These are phyloP conservation scores for Lepraria neglecta DNA, from an alignment of 495 filamentous ascomycete species.

Conservation along the genomic window DNA sequence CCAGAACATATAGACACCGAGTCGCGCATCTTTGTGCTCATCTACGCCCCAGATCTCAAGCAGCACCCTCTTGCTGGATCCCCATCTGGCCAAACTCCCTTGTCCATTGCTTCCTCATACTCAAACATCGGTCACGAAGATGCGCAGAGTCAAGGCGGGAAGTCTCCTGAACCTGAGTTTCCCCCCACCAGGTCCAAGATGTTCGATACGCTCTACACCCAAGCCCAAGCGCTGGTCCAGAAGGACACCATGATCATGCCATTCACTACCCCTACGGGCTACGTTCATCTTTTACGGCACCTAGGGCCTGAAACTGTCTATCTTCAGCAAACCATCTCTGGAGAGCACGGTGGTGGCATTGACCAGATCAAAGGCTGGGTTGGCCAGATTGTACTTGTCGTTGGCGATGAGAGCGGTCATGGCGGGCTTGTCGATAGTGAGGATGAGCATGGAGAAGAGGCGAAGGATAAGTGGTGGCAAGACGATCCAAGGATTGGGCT, in stretches of 20 bases:
- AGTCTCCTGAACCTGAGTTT: slow-evolving; percentile 40
- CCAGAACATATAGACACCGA: slow-evolving; percentile 63
- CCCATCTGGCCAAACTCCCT: slow-evolving; percentile 43
- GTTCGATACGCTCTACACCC: slow-evolving; percentile 69
- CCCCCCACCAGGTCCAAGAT: slow-evolving; percentile 38
- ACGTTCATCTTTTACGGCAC: slow-evolving; percentile 77
- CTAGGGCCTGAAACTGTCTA: slow-evolving; percentile 78
- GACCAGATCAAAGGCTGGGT: slow-evolving; percentile 77
- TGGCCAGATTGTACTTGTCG: slow-evolving; percentile 73
- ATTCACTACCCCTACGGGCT: slow-evolving; percentile 70
- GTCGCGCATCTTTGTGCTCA: slow-evolving; percentile 73
- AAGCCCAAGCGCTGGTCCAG: slow-evolving; percentile 69
- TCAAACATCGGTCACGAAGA: slow-evolving; percentile 78
- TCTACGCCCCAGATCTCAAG: slow-evolving; percentile 77
- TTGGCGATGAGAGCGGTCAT: slow-evolving; percentile 75
- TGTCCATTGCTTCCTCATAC: slow-evolving; percentile 76
- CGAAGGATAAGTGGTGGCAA: slow-evolving; percentile 72
- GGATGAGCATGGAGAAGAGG: slow-evolving; percentile 62
- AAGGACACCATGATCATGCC: slow-evolving; percentile 80
- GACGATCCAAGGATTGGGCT: slow-evolving; percentile 71
- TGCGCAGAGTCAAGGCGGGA: slow-evolving; percentile 60
- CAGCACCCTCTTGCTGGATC: slow-evolving; percentile 46
- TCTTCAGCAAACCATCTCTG: slow-evolving; percentile 70
- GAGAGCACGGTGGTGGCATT: slow-evolving; percentile 61
- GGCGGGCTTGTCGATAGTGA: slow-evolving; percentile 87